phyloP scores from a whole-genome alignment of 2,329 filamentous ascomycete genomes.

The Fusarium pseudograminearum region DNA sequence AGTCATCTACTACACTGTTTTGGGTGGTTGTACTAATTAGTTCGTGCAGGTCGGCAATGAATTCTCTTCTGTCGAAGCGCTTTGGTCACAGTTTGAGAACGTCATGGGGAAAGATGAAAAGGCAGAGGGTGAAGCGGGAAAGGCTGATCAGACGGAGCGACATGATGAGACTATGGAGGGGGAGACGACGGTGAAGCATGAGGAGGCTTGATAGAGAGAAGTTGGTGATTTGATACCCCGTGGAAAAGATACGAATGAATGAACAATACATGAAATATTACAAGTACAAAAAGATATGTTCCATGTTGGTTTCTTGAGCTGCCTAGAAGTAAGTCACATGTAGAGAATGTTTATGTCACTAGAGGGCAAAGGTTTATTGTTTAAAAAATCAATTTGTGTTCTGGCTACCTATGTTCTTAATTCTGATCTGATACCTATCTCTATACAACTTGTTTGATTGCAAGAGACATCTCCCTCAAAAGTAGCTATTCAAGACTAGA shows the following conservation, averaged over 20 bases:
- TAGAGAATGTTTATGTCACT: no score
- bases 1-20: accelerated
- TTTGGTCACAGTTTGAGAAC: constrained; percentile 97
- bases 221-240: constrained; percentile 36
- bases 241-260: constrained; percentile 7
- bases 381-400: no score
- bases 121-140: constrained; percentile 30
- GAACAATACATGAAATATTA: constrained; percentile 7
- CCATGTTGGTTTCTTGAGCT: no score
- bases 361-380: no score
- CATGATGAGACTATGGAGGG: constrained; percentile 18
- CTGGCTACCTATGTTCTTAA: no score
- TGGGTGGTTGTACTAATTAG: background rate
- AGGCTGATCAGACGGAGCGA: constrained; percentile 38
- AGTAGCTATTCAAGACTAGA: no score
- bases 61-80: constrained; percentile 93
- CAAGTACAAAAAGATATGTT: no score
- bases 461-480: no score
- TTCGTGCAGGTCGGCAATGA: constrained; percentile 85
- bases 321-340: no score
- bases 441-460: no score
- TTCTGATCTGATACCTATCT: no score
- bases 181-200: constrained; percentile 28
- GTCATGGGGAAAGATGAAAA: constrained; percentile 83
- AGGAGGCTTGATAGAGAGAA: constrained; percentile 23